These are phyloP conservation scores for Ilex asprella DNA, from an alignment of 257 asterid species.

Conservation along the genomic window DNA sequence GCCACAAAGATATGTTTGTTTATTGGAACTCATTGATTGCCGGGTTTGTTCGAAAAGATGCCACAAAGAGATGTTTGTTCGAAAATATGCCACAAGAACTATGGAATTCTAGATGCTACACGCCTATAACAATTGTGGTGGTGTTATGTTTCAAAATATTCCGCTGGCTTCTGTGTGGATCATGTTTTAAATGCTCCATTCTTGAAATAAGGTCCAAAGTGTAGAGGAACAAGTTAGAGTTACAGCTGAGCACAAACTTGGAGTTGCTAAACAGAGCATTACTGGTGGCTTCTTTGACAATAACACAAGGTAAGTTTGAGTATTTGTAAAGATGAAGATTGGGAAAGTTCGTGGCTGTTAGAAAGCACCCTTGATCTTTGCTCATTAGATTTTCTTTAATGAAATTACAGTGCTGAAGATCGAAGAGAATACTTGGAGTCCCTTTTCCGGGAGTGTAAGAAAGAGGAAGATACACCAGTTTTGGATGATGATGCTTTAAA, in stretches of 20 bases:
- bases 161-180: no score
- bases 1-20: no score
- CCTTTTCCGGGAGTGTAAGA: conserved; percentile 93
- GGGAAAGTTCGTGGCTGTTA: conserved; percentile 5
- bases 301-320: conserved; percentile 65
- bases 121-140: no score
- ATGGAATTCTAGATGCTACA: no score
- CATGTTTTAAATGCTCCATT: neutral
- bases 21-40: no score
- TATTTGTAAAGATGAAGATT: conserved; percentile 11
- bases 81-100: no score
- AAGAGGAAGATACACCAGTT: conserved; percentile 94
- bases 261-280: conserved; percentile 99
- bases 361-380: conserved; percentile 2
- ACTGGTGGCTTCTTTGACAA: conserved; percentile 99
- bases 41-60: no score
- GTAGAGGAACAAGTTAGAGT: conserved; percentile 99
- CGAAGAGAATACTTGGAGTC: conserved; percentile 98
- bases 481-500: conserved; percentile 91
- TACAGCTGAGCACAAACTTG: conserved; percentile 99
- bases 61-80: no score
- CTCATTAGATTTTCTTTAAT: conserved; percentile 11
- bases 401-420: conserved; percentile 84
- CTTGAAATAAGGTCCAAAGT: conserved; percentile 65
- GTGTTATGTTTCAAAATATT: no score